Base-by-base conservation (phyloP, 192 early-diverging fungal species). In the Coemansia pectinata region DNA sequence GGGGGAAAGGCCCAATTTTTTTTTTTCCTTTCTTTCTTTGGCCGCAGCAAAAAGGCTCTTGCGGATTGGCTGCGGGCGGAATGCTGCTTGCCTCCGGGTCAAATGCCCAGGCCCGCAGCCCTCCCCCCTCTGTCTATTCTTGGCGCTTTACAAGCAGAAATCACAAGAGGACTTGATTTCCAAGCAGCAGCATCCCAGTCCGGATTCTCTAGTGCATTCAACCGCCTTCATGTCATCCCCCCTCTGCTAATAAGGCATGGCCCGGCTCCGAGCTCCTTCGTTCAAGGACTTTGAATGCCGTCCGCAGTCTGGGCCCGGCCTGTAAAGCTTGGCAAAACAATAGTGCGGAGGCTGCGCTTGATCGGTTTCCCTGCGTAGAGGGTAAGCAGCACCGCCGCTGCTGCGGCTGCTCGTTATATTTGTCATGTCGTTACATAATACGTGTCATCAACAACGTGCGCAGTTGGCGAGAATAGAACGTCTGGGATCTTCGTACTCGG, bases 31-130 rank as follows among this genome's bases (percentile, higher is more conserved):
- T 12, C 23, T 45, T 31, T 4, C 7, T 23, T 44, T 64, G 63
- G 23, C 41, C 42, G 44, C 42, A 38, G 66, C 64, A 58, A 31
- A 31, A 31, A 29, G 27, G 55, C 55, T 27, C 9, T 15, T 23
- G 50, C 50, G 50, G 50, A 52, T 52, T 52, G 50, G 50, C 50
- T 58, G 55, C 34, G 34, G 34, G 34, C 34, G 34, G 34, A 36
- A 36, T 36, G 34, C 34, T 36, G 5, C 27, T 27, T 27, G 27
- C 14, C 55, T 31, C 55, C 29, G 55, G 55, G 55, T 29, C 55
- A 58, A 33, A 33, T 8, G 55, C 55, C 55, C 25, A 33, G 52
- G 3, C 52, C 52, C 52, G 52, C 52, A 53, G 52, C 52, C 52
- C 29, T 29, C 55, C 55, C 40, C 40, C 14, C 38, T 55, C 27